Base-by-base conservation (phyloP, 2,329 filamentous ascomycete genomes). In the Scopulariopsis brevicaulis region DNA sequence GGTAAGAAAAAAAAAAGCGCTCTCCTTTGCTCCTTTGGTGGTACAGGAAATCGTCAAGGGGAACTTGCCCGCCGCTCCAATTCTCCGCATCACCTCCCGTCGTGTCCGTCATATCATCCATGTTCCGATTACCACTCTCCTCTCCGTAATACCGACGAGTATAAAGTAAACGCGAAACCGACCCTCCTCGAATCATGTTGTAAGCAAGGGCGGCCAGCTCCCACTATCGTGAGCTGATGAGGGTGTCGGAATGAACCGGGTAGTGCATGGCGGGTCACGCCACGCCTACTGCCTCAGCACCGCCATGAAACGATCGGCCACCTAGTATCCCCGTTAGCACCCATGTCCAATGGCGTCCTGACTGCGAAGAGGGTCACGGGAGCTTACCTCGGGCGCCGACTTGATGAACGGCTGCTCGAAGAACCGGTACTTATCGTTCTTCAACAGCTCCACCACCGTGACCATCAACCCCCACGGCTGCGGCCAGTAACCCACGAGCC, bases 381-480 rank as follows among this genome's bases (percentile, higher is more conserved):
- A 59, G 63, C 74, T 70, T 77, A 95, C 91, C 78, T 96, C 91
- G 63, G 91, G 91, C 64, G 87, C 84, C 63, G 86, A 82, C 76
- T 96, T 95, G 73, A 97, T 89, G 66, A 96, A 96, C 28, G 90
- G 89, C 63, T 96, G 79, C 55, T 94, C 89, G 77, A 95, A 97
- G 77, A 99, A 96, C 67, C 85, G 85, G 71, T 93, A 95, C 68
- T 85, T 89, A 57, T 89, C 86, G 69, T 96, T 96, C 77, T 96
- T 95, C 64, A 96, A 79, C 59, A 99, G 80, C 74, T 97, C 94
- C 62, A 94, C 76, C 61, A 96, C 81, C 40, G 91, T 93, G 62
- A 92, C 86, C 69, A 96, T 86, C 51, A 99, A 76, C 14, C 95
- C 95, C 93, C 93, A 97, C 20, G 95, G 93, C 69, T 97, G 93